Evolutionary conservation across 1,284 basidiomycete genomes (phyloP).

Genomic region (Laetiporus sulphureus): DNA sequence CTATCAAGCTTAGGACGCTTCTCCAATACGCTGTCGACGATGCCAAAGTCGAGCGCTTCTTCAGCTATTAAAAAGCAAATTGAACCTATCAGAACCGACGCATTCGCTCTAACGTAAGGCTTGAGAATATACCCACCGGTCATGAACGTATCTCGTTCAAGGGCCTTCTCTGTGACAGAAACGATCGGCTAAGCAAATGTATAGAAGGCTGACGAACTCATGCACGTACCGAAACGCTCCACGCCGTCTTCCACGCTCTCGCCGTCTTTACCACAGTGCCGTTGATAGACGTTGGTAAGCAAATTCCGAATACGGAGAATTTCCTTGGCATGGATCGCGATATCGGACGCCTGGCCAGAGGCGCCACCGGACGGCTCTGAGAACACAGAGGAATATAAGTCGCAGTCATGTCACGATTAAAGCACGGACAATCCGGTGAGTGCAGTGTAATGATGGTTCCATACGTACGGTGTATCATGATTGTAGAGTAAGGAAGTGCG

Average conservation of each 20-base stretch:
- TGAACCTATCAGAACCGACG: slow-evolving; percentile 2
- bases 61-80: slow-evolving; percentile 42
- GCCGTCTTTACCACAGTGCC: slow-evolving; percentile 61
- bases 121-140: slow-evolving; percentile 55
- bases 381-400: neutral
- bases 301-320: slow-evolving; percentile 81
- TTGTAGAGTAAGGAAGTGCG: slow-evolving; percentile 84
- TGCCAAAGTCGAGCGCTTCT: slow-evolving; percentile 84
- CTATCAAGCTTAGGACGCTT: slow-evolving; percentile 43
- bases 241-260: slow-evolving; percentile 63
- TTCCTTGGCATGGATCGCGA: slow-evolving; percentile 91
- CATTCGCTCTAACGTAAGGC: neutral
- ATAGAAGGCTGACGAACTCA: slow-evolving; percentile 8
- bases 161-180: slow-evolving; percentile 67
- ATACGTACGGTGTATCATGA: slow-evolving; percentile 92
- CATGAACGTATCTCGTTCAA: slow-evolving; percentile 94
- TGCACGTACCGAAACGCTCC: slow-evolving; percentile 67
- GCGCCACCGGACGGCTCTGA: slow-evolving; percentile 92
- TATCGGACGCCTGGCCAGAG: slow-evolving; percentile 88
- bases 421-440: too few species aligned
- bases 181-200: slow-evolving; percentile 13
- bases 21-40: slow-evolving; percentile 86
- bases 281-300: slow-evolving; percentile 81
- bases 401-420: neutral
- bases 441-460: too few species aligned